Evolutionary conservation across 2,329 filamentous ascomycete species (phyloP).

Genomic region (Ascomycota sp.): DNA sequence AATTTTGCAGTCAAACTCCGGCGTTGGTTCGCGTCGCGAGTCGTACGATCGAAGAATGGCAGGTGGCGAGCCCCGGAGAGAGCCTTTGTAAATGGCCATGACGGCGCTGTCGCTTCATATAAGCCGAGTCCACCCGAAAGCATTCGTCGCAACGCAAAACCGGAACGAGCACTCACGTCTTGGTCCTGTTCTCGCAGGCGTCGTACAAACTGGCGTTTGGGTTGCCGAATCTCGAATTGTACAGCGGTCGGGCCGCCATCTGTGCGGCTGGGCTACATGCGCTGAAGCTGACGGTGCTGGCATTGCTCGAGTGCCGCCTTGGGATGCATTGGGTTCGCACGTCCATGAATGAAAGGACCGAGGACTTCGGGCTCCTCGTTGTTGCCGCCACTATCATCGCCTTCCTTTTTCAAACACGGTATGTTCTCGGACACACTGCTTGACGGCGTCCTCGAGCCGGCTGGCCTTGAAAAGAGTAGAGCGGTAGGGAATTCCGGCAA

Average conservation of each 20-base stretch:
- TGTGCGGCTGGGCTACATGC: conserved; percentile 40
- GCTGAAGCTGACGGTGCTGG: conserved; percentile 67
- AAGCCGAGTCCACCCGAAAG: too few species aligned
- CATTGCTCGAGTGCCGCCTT: conserved; percentile 53
- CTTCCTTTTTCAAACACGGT: conserved; percentile 63
- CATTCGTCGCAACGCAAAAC: not conserved
- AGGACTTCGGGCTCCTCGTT: conserved; percentile 14
- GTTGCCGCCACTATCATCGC: conserved; percentile 44
- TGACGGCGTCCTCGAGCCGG: conserved; percentile 83
- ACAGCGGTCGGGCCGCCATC: conserved; percentile 25
- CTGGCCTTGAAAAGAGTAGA: conserved; percentile 94
- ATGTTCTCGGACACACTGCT: conserved; percentile 68
- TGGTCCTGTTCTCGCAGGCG: conserved; percentile 63
- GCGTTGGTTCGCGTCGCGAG: conserved; percentile 73
- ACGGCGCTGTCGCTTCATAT: conserved; percentile 42
- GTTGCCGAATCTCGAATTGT: conserved; percentile 49
- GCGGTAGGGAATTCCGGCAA: conserved; percentile 84
- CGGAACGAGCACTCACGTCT: conserved; percentile 44
- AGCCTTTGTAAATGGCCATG: conserved; percentile 78
- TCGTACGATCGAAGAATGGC: conserved; percentile 83
- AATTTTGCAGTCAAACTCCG: conserved; percentile 84
- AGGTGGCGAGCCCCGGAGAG: conserved; percentile 43
- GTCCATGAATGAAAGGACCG: conserved; percentile 19
- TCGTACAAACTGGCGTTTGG: conserved; percentile 80
- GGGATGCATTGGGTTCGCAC: conserved; percentile 15